A percentile compares a stretch with the other conserved stretches of the same genome.
These are phyloP conservation scores for Triangularia verruculosa DNA, from an alignment of 2,329 filamentous ascomycete species.

Conservation along the genomic window DNA sequence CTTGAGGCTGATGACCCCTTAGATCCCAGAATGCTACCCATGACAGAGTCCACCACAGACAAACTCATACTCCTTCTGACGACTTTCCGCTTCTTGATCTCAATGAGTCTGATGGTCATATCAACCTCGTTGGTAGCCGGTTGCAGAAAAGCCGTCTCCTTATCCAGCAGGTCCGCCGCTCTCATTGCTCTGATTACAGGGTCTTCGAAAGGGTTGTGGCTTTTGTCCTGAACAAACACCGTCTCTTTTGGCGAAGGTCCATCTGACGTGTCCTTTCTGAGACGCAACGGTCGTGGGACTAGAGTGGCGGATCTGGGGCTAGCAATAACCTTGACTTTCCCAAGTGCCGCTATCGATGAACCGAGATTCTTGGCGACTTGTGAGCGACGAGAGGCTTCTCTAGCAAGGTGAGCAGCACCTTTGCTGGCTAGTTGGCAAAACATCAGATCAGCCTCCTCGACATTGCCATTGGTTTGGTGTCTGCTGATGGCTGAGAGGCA, in stretches of 20 bases:
- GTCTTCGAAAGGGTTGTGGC: conserved; percentile 36
- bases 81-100: conserved; percentile 16
- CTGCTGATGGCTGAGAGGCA: conserved; percentile 56
- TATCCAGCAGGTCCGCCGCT: conserved; percentile 57
- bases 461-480: conserved; percentile 49
- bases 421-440: conserved; percentile 51
- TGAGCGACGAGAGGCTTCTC: not conserved
- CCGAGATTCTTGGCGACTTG: not conserved
- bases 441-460: conserved; percentile 47
- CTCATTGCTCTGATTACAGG: conserved; percentile 55
- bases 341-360: not conserved
- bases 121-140: conserved; percentile 45
- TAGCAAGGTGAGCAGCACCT: conserved; percentile 34
- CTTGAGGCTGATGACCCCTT: conserved; percentile 6
- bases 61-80: conserved; percentile 47
- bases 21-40: not conserved
- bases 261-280: not conserved
- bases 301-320: not conserved
- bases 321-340: not conserved
- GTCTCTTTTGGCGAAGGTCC: not conserved
- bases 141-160: conserved; percentile 54
- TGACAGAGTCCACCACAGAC: conserved; percentile 31
- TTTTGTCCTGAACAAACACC: not conserved
- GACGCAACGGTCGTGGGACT: not conserved
- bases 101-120: conserved; percentile 35